Evolutionary conservation across 805 yeast genomes (phyloP), one percentile per base, ranked within the genome.

Genomic region (Starmerella riodocensis): DNA sequence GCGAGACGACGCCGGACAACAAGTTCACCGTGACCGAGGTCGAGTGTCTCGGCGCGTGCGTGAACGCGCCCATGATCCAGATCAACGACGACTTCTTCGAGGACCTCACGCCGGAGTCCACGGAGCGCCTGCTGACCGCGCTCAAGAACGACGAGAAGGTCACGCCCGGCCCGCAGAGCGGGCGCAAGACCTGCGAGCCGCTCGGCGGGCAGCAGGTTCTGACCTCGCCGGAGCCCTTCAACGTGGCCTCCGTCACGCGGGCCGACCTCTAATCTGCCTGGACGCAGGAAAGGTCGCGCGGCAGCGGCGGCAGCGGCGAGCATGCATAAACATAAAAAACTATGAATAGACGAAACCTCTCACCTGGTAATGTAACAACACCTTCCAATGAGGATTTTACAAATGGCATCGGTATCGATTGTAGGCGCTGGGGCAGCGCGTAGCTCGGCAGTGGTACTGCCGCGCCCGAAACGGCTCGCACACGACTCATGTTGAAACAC

Each of bases 41-140:
- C 47, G 94, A 82, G 63, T 82, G 94, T 63, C 71, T 81, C 36
- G 94, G 94, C 42, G 94, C 94, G 3, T 82, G 94, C 67, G 85
- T 82, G 36, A 82, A 82, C 59, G 94, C 81, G 6, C 94, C 94
- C 39, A 82, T 82, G 83, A 66, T 83, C 40, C 93, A 82, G 45
- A 64, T 82, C 38, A 81, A 80, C 60, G 93, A 82, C 61, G 85
- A 78, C 57, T 82, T 66, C 62, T 77, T 69, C 55, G 94, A 82
- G 63, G 94, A 82, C 60, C 69, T 82, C 61, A 78, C 86, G 26
- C 67, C 75, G 19, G 78, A 77, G 47, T 69, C 71, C 33, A 72
- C 79, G 21, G 69, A 71, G 26, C 66, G 69, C 45, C 58, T 83
- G 33, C 69, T 82, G 56, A 69, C 74, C 47, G 74, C 69, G 40